Percentiles rank a stretch among this genome's conserved stretches.
Evolutionary conservation across 371 early-diverging fungal genomes (phyloP).

Genomic region (Mucor plumbeus): DNA sequence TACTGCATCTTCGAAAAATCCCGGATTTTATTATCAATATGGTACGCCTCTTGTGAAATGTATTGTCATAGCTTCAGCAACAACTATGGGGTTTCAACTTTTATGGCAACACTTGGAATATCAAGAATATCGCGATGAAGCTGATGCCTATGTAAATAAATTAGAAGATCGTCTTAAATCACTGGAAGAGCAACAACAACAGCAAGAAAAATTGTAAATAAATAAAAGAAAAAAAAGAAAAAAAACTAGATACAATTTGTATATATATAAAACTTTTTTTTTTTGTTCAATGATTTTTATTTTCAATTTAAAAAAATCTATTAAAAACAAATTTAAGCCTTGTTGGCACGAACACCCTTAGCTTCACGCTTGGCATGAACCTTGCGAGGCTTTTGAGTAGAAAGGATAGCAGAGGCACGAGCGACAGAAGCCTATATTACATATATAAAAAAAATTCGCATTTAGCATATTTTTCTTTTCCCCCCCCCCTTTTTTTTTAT

Average conservation of each 20-base stretch:
- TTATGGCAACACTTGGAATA: slow-evolving; percentile 55
- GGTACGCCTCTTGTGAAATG: slow-evolving; percentile 60
- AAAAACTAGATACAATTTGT: not conserved
- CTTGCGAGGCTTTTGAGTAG: slow-evolving; percentile 69
- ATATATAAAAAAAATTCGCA: not conserved
- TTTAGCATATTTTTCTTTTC: not conserved
- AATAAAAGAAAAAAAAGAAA: not conserved
- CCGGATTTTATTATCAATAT: slow-evolving; percentile 44
- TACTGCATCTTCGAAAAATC: slow-evolving; percentile 5
- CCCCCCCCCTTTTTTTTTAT: not conserved
- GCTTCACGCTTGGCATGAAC: slow-evolving; percentile 57
- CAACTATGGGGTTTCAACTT: slow-evolving; percentile 49
- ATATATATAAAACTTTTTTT: not conserved
- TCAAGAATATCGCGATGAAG: slow-evolving; percentile 49
- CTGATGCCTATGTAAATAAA: slow-evolving; percentile 36
- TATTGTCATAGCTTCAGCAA: slow-evolving; percentile 47
- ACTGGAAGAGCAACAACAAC: slow-evolving; percentile 40
- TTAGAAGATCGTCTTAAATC: slow-evolving; percentile 44
- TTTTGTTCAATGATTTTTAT: not conserved
- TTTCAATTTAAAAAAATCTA: not conserved
- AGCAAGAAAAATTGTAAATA: slow-evolving; percentile 8
- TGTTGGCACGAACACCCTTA: slow-evolving; percentile 37
- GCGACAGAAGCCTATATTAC: slow-evolving; percentile 74
- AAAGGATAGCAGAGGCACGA: slow-evolving; percentile 77
- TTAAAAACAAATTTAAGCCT: slow-evolving; percentile 9